Base-by-base conservation (phyloP, 345 rosid genomes). In the Populus alba region DNA sequence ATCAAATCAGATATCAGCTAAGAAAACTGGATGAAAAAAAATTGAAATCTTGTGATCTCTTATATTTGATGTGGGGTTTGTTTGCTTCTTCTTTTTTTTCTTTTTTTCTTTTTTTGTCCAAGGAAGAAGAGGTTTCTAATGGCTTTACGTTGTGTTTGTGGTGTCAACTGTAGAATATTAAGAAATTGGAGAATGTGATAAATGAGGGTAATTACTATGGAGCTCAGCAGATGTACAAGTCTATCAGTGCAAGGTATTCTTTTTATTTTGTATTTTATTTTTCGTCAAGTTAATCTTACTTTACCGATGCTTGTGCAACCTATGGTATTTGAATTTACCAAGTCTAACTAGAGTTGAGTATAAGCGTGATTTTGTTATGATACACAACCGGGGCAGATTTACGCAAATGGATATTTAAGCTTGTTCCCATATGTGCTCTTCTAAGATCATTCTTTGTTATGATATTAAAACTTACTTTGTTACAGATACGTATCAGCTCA, bases 151-250 rank as follows among this genome's bases (percentile, higher is more conserved):
- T 23, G 15, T 59, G n/a, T 53, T 18, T 41, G 22, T 59, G 76
- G 8, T 47, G 59, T 41, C 1, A 18, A 76, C 68, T 78, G 85
- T 86, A 96, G 97, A 91, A 89, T 82, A 86, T 94, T 81, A 95
- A 87, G 74, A 96, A 96, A 84, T 79, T 96, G 82, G 86, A 84
- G 88, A 92, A 92, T 83, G 85, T 82, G 78, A 79, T 96, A 74
- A 87, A 85, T 49, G 97, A 86, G 53, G 97, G 99, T 51, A 91
- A 96, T 85, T 86, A 10, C 84, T 96, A 96, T 89, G 98, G 99
- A 84, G 97, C 98, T 66, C 97, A 92, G 49, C 97, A 96, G 92
- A 96, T 96, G 97, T 96, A 92, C 85, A 94, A 92, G 88, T 92
- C 97, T 9, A 88, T 90, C 69, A 89, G 97, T 79, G 92, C 98